phyloP scores from a whole-genome alignment of 768 basidiomycete genomes.

The Pulveroboletus sp. region DNA sequence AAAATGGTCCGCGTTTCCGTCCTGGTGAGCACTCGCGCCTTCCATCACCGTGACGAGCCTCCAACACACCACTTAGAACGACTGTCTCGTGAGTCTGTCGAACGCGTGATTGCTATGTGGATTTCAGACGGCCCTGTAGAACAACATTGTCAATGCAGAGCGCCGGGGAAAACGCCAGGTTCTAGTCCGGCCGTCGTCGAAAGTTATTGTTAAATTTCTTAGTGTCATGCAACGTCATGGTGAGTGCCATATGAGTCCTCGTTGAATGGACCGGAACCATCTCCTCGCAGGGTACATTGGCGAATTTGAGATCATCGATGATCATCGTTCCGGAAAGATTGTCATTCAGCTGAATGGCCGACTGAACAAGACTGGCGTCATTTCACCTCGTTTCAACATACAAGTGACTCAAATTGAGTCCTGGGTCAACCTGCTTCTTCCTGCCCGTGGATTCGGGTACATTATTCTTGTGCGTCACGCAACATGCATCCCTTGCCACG shows the following conservation, averaged over 20 bases:
- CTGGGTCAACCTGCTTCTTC: constrained; percentile 97
- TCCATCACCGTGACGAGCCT: background rate
- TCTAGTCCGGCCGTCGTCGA: constrained; percentile 93
- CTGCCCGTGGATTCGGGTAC: constrained; percentile 93
- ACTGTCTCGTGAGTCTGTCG: constrained; percentile 47
- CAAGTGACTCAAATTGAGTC: constrained; percentile 88
- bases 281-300: constrained; percentile 82
- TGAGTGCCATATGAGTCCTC: constrained; percentile 35
- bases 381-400: constrained; percentile 98
- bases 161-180: constrained; percentile 99
- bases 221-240: constrained; percentile 99
- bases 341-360: constrained; percentile 98
- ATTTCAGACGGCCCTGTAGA: constrained; percentile 41
- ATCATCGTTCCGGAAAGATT: constrained; percentile 97
- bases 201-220: constrained; percentile 97
- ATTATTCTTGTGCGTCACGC: constrained; percentile 78
- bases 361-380: constrained; percentile 99
- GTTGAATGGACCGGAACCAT: background rate
- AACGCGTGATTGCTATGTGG: background rate
- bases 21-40: constrained; percentile 42
- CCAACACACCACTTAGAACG: constrained; percentile 40
- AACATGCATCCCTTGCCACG: background rate
- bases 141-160: constrained; percentile 99
- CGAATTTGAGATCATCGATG: constrained; percentile 98
- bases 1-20: constrained; percentile 91